These are phyloP conservation scores for Leucaena leucocephala DNA, from an alignment of 306 rosid species.

Conservation along the genomic window DNA sequence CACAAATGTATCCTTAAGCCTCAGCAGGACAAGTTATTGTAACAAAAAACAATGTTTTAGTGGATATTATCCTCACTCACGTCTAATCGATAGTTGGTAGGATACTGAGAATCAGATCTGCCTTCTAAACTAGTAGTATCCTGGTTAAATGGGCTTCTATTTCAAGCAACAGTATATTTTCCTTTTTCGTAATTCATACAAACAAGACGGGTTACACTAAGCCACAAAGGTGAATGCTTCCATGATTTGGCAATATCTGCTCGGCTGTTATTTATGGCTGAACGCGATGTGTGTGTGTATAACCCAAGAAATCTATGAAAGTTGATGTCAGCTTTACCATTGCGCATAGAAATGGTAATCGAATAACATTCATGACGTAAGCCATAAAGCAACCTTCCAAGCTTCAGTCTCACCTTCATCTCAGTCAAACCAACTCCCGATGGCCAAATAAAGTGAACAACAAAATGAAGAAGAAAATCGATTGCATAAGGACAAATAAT, in stretches of 20 bases:
- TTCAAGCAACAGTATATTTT: constrained; percentile 17
- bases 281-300: not conserved
- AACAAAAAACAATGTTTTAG: constrained; percentile 26
- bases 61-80: constrained; percentile 12
- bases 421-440: constrained; percentile 30
- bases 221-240: constrained; percentile 31
- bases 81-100: not conserved
- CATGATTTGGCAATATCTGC: constrained; percentile 31
- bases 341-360: constrained; percentile 14
- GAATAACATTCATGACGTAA: not conserved
- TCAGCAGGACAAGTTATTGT: not conserved
- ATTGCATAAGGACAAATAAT: constrained; percentile 8
- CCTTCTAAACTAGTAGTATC: constrained; percentile 18
- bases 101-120: constrained; percentile 9
- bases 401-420: constrained; percentile 28
- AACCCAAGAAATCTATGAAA: not conserved
- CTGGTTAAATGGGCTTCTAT: not conserved
- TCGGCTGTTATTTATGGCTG: constrained; percentile 1
- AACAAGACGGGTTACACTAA: constrained; percentile 18
- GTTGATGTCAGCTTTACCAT: constrained; percentile 30
- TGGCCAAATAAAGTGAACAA: not conserved
- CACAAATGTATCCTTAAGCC: constrained; percentile 11
- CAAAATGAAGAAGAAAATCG: not conserved
- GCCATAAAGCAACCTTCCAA: constrained; percentile 15
- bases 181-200: constrained; percentile 1